Base-by-base conservation (phyloP, 75 land plant genomes). In the Adiantum capillusveneris region DNA sequence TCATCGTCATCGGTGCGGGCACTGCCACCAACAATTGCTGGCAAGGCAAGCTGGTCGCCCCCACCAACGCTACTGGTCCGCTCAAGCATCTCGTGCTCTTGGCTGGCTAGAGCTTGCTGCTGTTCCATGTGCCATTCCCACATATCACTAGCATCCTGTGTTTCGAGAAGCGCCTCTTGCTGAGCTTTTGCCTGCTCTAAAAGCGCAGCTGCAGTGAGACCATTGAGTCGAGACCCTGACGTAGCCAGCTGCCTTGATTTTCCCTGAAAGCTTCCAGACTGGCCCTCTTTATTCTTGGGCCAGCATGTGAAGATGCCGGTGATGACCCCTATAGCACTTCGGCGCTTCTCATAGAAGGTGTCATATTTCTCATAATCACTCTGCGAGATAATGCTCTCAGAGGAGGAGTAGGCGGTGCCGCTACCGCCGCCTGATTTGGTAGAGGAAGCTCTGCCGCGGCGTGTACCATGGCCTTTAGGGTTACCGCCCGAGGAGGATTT, bases 71-170 rank as follows among this genome's bases (percentile, higher is more conserved):
- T 46, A 14, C 49, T 46, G 14, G 21, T 46, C 5, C 49, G 49
- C 14, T 46, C 49, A 2, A 46, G 17, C 49, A 46, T 17, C 49
- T 46, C 49, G 21, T 46, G 49, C 21, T 46, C 49, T 14, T 46
- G 49, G 49, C 21, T 46, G n/a, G 49, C 49, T 3, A 46, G n/a
- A 1, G 49, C 49, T 17, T 46, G 49, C 21, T 46, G 49, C 49
- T 46, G 49, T 14, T 46, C 49, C 49, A 46, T 46, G 14, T 46
- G 49, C 49, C 49, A 46, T 46, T 46, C 49, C 49, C 49, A 46
- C 49, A 46, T 46, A 20, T 46, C 49, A 17, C 49, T 46, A 2
- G 49, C 21, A 17, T 46, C 49, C 49, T 46, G 49, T 17, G 49
- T 46, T 14, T 46, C 49, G 5, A 46, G 14, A 5, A 46, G 21